phyloP scores from a whole-genome alignment of 1,139 yeast species.

The Geotrichum europaeum region DNA sequence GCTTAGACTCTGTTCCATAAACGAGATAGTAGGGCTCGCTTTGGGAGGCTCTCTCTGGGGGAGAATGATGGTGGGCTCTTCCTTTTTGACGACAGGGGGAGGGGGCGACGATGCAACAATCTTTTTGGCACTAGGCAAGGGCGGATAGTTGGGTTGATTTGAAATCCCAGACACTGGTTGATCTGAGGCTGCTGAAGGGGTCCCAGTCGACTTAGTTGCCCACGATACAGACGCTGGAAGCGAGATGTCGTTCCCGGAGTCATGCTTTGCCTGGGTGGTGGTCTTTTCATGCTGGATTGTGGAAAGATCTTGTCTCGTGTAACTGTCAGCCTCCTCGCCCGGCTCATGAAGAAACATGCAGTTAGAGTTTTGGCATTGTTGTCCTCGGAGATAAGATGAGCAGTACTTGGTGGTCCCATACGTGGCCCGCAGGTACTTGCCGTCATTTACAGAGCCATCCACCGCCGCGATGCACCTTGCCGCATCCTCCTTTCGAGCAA shows the following conservation, averaged over 20 bases:
- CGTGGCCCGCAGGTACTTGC: slow-evolving; percentile 80
- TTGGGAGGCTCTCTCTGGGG: slow-evolving; percentile 29
- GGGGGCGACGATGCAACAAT: slow-evolving; percentile 4
- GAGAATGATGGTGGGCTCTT: slow-evolving; percentile 13
- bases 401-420: slow-evolving; percentile 98
- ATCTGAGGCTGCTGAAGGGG: slow-evolving; percentile 13
- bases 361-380: slow-evolving; percentile 94
- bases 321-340: slow-evolving; percentile 97
- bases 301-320: slow-evolving; percentile 85
- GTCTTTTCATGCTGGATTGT: slow-evolving; percentile 59
- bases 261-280: slow-evolving; percentile 1
- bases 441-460: slow-evolving; percentile 92
- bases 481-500: slow-evolving; percentile 47
- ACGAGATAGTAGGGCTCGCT: slow-evolving; percentile 29
- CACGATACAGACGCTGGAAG: slow-evolving; percentile 39
- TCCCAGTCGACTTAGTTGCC: slow-evolving; percentile 34
- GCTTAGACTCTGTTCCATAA: slow-evolving; percentile 32
- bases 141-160: slow-evolving; percentile 4
- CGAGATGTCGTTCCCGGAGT: slow-evolving; percentile 24
- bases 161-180: neutral
- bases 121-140: slow-evolving; percentile 1
- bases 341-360: slow-evolving; percentile 99
- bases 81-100: neutral
- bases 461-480: slow-evolving; percentile 35
- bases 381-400: slow-evolving; percentile 88